These are phyloP conservation scores for Ustulina deusta DNA, from an alignment of 2,329 filamentous ascomycete species.

Conservation along the genomic window DNA sequence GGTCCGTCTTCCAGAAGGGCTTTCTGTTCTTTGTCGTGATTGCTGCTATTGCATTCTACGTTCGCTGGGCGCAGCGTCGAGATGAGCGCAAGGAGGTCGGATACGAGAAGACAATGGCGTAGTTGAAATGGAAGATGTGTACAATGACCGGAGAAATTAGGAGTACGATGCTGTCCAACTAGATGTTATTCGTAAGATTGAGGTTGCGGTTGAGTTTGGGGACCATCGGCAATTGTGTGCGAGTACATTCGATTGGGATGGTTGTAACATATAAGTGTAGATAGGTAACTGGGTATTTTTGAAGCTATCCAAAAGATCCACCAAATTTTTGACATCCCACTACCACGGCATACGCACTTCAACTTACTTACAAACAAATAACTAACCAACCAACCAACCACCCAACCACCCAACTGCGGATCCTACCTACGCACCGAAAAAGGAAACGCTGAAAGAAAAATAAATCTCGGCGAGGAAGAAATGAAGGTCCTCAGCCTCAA, in stretches of 20 bases:
- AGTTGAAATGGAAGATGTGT: constrained; percentile 37
- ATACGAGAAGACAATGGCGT: constrained; percentile 61
- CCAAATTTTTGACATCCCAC: constrained; percentile 37
- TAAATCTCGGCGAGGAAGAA: constrained; percentile 32
- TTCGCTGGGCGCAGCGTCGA: constrained; percentile 57
- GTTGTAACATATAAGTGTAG: constrained; percentile 8
- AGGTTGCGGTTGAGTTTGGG: background rate
- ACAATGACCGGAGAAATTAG: constrained; percentile 9
- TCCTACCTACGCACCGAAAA: background rate
- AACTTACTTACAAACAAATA: constrained; percentile 27
- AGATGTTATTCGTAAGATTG: constrained; percentile 18
- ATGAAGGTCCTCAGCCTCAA: constrained; percentile 98
- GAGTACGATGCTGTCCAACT: constrained; percentile 26
- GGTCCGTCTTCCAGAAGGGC: constrained; percentile 62
- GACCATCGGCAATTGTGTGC: background rate
- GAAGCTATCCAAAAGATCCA: constrained; percentile 35
- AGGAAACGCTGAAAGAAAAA: background rate
- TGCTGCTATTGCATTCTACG: constrained; percentile 58
- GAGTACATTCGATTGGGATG: constrained; percentile 5
- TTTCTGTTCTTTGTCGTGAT: constrained; percentile 63
- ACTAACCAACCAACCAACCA: constrained; percentile 13
- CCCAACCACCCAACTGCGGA: constrained; percentile 4
- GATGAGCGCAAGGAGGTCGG: constrained; percentile 50
- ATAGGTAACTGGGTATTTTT: constrained; percentile 26
- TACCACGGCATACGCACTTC: constrained; percentile 2